phyloP scores from a whole-genome alignment of 441 rosid species.

The Populus hybrid region DNA sequence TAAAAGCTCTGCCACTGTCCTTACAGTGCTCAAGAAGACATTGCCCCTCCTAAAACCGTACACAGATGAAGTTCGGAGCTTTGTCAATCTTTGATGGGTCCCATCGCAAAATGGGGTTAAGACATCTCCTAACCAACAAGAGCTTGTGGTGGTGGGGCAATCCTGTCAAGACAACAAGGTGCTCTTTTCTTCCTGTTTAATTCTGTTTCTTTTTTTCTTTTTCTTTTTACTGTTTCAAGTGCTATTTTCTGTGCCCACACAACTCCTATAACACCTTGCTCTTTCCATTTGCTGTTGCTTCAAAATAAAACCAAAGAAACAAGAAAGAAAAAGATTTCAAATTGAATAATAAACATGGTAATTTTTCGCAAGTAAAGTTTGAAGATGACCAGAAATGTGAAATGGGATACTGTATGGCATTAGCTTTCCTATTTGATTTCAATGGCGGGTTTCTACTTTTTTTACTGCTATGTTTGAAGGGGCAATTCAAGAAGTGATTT shows the following conservation, averaged over 20 bases:
- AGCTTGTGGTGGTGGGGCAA: neutral
- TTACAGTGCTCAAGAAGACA: neutral
- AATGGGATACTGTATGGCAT: neutral
- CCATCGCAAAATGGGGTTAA: neutral
- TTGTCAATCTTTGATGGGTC: constrained; percentile 1
- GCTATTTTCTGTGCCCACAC: too few species aligned
- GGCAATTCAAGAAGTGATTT: neutral
- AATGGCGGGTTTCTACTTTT: neutral
- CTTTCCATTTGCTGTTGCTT: neutral
- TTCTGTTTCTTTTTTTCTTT: neutral
- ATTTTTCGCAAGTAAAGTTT: neutral
- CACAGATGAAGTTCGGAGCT: neutral
- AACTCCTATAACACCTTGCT: too few species aligned
- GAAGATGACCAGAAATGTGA: neutral
- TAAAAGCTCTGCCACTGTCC: neutral
- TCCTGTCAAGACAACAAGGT: neutral
- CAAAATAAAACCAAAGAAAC: too few species aligned
- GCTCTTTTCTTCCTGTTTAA: too few species aligned
- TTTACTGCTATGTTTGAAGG: neutral
- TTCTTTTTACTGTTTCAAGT: neutral
- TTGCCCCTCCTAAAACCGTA: neutral
- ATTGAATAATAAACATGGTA: neutral
- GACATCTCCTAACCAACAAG: neutral
- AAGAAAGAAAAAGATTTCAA: too few species aligned
- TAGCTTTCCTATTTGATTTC: neutral